Evolutionary conservation across 2,329 filamentous ascomycete species (phyloP).

Genomic region (Neospermospora avenae): DNA sequence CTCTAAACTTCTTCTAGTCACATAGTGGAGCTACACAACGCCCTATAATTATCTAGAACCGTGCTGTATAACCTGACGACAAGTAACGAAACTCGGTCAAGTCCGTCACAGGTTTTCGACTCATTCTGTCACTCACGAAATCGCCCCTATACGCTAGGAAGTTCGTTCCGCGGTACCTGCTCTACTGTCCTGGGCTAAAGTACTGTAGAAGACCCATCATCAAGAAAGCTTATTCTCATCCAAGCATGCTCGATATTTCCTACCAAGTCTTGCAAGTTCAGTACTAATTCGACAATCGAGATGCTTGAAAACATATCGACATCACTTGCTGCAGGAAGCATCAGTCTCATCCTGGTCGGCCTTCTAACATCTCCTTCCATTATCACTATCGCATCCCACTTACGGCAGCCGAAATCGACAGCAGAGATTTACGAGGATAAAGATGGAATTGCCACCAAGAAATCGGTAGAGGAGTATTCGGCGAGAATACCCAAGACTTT

Average conservation of each 20-base stretch:
- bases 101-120: background rate
- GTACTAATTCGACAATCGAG: constrained; percentile 39
- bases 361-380: constrained; percentile 40
- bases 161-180: background rate
- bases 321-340: constrained; percentile 25
- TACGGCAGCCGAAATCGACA: constrained; percentile 32
- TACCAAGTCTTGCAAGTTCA: background rate
- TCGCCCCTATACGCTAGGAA: background rate
- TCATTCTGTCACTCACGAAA: too few relatives aligned
- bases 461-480: constrained; percentile 61
- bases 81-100: too few relatives aligned
- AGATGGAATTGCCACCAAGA: constrained; percentile 65
- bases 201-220: background rate
- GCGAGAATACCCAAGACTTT: constrained; percentile 53
- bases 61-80: background rate
- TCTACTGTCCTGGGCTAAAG: background rate
- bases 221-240: background rate
- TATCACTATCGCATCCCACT: constrained; percentile 36
- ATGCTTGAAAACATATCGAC: constrained; percentile 55
- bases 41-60: background rate
- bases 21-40: background rate
- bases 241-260: constrained; percentile 2
- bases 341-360: constrained; percentile 37
- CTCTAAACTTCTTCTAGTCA: background rate
- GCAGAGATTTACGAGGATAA: constrained; percentile 59